Percentiles rank a stretch among this genome's conserved stretches.
phyloP scores from a whole-genome alignment of 441 rosid species.

The Erysimum cheiri region DNA sequence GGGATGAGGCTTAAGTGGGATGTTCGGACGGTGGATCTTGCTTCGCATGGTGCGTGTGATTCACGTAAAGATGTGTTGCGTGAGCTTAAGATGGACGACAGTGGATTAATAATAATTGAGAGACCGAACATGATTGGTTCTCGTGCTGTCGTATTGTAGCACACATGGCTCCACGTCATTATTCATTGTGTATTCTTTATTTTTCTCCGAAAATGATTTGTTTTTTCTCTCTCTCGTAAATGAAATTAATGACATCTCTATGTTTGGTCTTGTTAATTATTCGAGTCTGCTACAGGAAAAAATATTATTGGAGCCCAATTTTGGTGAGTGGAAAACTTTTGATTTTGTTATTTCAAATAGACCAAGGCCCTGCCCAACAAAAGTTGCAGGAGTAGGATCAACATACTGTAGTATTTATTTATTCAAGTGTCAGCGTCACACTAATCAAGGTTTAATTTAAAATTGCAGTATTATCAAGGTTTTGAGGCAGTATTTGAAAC shows the following conservation, averaged over 20 bases:
- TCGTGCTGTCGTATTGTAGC: constrained; percentile 26
- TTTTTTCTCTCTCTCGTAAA: neutral
- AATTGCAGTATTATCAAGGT: neutral
- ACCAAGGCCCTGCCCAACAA: constrained; percentile 9
- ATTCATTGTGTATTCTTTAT: constrained; percentile 6
- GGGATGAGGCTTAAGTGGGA: constrained; percentile 52
- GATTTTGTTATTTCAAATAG: neutral
- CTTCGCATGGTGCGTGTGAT: constrained; percentile 42
- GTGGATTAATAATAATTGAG: constrained; percentile 31
- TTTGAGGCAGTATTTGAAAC: constrained; percentile 6
- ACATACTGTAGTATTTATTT: neutral
- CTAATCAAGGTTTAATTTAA: constrained; percentile 5
- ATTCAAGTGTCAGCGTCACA: constrained; percentile 12
- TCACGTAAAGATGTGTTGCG: constrained; percentile 33
- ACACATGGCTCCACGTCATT: constrained; percentile 42
- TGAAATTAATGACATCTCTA: neutral
- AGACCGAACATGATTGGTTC: constrained; percentile 39
- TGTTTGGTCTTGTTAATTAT: constrained; percentile 6
- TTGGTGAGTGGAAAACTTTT: constrained; percentile 16
- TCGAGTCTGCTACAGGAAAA: neutral
- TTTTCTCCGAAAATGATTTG: neutral
- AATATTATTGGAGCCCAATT: neutral
- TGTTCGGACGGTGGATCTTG: constrained; percentile 48
- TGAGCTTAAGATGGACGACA: constrained; percentile 19
- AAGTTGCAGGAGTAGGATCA: neutral